Percentiles rank a stretch among this genome's conserved stretches.
Evolutionary conservation across 139 green algal species (phyloP).

Genomic region (Closterium sp.): DNA sequence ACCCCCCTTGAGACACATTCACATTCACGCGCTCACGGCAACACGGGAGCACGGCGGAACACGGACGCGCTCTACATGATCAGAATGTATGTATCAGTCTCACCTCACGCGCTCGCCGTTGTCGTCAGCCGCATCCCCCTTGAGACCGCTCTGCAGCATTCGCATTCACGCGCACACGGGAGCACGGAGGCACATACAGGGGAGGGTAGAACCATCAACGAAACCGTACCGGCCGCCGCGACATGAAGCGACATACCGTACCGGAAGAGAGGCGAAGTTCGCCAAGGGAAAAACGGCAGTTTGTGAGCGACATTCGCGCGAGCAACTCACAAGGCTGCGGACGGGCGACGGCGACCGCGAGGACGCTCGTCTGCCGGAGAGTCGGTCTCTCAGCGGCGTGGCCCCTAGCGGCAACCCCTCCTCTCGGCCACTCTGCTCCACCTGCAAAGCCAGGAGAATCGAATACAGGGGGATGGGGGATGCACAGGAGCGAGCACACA

Average conservation of each 20-base stretch:
- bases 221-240: background rate
- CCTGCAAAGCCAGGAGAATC: too few species aligned
- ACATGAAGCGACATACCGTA: too few species aligned
- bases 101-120: background rate
- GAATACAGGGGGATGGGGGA: too few species aligned
- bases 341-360: background rate
- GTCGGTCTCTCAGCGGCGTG: background rate
- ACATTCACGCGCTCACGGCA: background rate
- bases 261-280: too few species aligned
- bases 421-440: background rate
- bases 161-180: background rate
- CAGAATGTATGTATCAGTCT: background rate
- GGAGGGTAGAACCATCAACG: too few species aligned
- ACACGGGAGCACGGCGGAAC: too few species aligned
- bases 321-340: background rate
- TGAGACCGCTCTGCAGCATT: background rate
- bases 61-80: too few species aligned
- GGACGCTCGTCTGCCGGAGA: background rate
- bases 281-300: too few species aligned
- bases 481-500: too few species aligned
- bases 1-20: background rate
- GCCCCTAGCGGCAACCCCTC: background rate
- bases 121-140: background rate
- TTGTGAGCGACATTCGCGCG: background rate
- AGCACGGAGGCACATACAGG: background rate